A percentile compares a stretch with the other conserved stretches of the same genome.
Evolutionary conservation across 2,329 filamentous ascomycete species (phyloP).

Genomic region (Penicillium concentricum): DNA sequence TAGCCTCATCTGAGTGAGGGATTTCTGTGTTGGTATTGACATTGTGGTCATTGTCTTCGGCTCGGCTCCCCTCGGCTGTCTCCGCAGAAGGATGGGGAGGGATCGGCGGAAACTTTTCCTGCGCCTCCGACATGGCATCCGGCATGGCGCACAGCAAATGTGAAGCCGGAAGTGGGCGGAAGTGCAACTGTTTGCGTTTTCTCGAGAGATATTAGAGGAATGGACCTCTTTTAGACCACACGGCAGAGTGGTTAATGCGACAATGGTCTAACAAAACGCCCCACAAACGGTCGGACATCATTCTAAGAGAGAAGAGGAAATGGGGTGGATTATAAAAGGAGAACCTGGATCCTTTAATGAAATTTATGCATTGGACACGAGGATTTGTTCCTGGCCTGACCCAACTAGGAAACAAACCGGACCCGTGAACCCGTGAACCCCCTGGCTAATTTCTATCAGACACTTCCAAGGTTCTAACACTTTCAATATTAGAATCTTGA

Average conservation of each 20-base stretch:
- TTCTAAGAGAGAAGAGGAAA: neutral
- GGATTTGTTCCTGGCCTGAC: neutral
- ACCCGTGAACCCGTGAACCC: no score
- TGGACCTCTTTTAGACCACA: neutral
- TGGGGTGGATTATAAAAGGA: neutral
- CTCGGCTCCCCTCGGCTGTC: neutral
- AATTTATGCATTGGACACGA: constrained; percentile 13
- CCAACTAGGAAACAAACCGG: neutral
- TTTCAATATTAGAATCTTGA: no score
- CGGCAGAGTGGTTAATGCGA: neutral
- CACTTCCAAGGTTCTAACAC: no score
- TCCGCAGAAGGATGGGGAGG: constrained; percentile 8
- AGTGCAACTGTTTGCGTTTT: neutral
- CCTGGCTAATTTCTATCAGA: no score
- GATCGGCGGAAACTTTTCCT: constrained; percentile 11
- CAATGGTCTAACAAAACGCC: constrained; percentile 3
- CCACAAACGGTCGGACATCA: constrained; percentile 13
- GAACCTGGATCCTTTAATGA: neutral
- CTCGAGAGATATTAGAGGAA: neutral
- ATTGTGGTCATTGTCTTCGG: neutral
- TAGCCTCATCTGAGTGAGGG: constrained; percentile 1
- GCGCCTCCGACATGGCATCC: constrained; percentile 11
- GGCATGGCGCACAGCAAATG: constrained; percentile 6
- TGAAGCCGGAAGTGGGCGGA: neutral
- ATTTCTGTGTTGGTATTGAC: constrained; percentile 1